Percentiles rank a stretch among this genome's conserved stretches.
phyloP scores from a whole-genome alignment of 2,329 filamentous ascomycete species.

The Cytospora chrysosperma region DNA sequence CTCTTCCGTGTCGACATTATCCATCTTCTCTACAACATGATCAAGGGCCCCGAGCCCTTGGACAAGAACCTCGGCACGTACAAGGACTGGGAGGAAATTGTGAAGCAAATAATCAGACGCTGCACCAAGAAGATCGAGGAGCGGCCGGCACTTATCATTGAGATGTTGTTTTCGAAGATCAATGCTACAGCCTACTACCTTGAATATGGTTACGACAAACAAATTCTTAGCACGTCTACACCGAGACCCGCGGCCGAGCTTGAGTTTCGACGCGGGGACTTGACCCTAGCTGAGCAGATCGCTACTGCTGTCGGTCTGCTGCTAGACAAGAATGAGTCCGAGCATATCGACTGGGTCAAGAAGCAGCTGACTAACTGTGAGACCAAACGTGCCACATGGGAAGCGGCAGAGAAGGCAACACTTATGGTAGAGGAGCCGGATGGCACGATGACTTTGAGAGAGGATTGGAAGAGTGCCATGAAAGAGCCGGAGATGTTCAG shows the following conservation, averaged over 20 bases:
- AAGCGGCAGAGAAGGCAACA: constrained; percentile 65
- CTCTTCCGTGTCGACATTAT: constrained; percentile 91
- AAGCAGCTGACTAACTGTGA: constrained; percentile 65
- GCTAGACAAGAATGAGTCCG: constrained; percentile 73
- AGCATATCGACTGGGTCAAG: constrained; percentile 81
- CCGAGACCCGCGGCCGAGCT: constrained; percentile 75
- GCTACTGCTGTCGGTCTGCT: constrained; percentile 77
- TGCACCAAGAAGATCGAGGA: constrained; percentile 83
- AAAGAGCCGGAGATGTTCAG: constrained; percentile 50
- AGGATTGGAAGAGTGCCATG: constrained; percentile 28
- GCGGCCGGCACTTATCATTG: constrained; percentile 79
- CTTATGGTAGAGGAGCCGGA: constrained; percentile 40
- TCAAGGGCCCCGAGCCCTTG: constrained; percentile 80
- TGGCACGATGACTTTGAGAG: constrained; percentile 21
- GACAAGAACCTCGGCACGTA: constrained; percentile 65
- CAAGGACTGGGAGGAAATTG: constrained; percentile 88
- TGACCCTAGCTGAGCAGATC: constrained; percentile 52
- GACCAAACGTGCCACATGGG: constrained; percentile 75
- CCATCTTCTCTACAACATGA: constrained; percentile 82
- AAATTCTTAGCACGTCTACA: constrained; percentile 59
- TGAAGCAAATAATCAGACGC: constrained; percentile 78
- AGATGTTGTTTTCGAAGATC: constrained; percentile 94
- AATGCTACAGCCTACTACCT: constrained; percentile 80
- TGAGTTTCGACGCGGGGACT: constrained; percentile 64
- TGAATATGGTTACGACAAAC: constrained; percentile 86